These are phyloP conservation scores for Xylaria sp. DNA, from an alignment of 2,329 filamentous ascomycete species.

Conservation along the genomic window DNA sequence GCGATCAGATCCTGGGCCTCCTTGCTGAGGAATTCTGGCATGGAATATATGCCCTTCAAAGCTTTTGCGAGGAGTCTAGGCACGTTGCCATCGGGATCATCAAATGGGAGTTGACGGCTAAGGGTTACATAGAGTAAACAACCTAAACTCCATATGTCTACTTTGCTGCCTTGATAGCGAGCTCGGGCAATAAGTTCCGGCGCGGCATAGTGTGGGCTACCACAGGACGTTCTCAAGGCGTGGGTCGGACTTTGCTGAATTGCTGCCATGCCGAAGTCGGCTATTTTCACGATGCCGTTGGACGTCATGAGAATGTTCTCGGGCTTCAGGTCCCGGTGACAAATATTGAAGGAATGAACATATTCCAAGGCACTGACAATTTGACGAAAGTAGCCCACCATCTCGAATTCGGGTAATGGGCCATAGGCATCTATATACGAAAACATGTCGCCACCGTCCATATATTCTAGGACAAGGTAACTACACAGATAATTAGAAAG, in stretches of 20 bases:
- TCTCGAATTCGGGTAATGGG: slow-evolving; percentile 80
- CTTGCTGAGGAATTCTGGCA: slow-evolving; percentile 70
- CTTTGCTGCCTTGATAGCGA: slow-evolving; percentile 81
- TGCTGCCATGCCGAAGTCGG: slow-evolving; percentile 98
- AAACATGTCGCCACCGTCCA: slow-evolving; percentile 83
- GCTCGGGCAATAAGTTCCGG: slow-evolving; percentile 82
- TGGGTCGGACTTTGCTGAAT: slow-evolving; percentile 82
- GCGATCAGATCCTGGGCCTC: slow-evolving; percentile 83
- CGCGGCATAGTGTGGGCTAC: slow-evolving; percentile 95
- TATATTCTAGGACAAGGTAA: slow-evolving; percentile 93
- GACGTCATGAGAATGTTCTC: slow-evolving; percentile 93
- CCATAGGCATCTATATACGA: slow-evolving; percentile 82
- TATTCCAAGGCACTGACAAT: slow-evolving; percentile 93
- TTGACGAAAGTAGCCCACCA: slow-evolving; percentile 88
- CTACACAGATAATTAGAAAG: slow-evolving; percentile 60
- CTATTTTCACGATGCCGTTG: slow-evolving; percentile 85
- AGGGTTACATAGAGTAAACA: slow-evolving; percentile 91
- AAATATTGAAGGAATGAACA: slow-evolving; percentile 94
- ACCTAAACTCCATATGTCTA: slow-evolving; percentile 95
- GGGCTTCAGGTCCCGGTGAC: slow-evolving; percentile 94
- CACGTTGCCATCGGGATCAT: slow-evolving; percentile 67
- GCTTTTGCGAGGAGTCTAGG: slow-evolving; percentile 71
- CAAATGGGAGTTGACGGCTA: slow-evolving; percentile 85
- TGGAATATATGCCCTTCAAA: slow-evolving; percentile 68
- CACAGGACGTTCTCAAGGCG: slow-evolving; percentile 88